A percentile compares a stretch with the other conserved stretches of the same genome.
These are phyloP conservation scores for Bidens hawaiensis DNA, from an alignment of 140 eudicot species.

Conservation along the genomic window DNA sequence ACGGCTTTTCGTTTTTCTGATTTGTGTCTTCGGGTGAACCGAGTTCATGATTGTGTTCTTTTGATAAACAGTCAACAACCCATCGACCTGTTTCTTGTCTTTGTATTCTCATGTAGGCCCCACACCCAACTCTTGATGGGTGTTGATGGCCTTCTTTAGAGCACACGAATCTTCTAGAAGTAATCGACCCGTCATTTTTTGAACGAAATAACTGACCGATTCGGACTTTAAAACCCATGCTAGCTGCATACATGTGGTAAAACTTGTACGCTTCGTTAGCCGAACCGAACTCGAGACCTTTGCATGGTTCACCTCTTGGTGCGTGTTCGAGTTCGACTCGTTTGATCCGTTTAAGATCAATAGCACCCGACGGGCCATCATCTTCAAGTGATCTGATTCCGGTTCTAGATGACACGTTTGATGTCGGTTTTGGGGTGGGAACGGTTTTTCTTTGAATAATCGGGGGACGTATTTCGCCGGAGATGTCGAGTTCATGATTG, in stretches of 20 bases:
- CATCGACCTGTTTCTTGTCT: slow-evolving; percentile 27
- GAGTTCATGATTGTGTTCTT: slow-evolving; percentile 44
- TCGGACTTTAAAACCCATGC: slow-evolving; percentile 35
- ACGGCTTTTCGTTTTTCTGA: slow-evolving; percentile 18
- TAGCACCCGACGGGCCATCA: slow-evolving; percentile 34
- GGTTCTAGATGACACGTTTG: slow-evolving; percentile 14
- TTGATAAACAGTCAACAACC: slow-evolving; percentile 34
- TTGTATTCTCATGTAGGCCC: slow-evolving; percentile 37
- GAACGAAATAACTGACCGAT: slow-evolving; percentile 43
- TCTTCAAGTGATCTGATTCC: slow-evolving; percentile 41
- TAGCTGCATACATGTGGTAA: slow-evolving; percentile 35
- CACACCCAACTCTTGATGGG: slow-evolving; percentile 40
- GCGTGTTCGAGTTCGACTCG: slow-evolving; percentile 27
- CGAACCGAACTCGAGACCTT: slow-evolving; percentile 34
- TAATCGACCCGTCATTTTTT: slow-evolving; percentile 41
- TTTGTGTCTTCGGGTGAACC: slow-evolving; percentile 29
- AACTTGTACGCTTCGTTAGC: slow-evolving; percentile 41
- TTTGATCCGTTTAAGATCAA: slow-evolving; percentile 41
- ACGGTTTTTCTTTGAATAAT: too few species aligned
- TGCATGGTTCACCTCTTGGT: slow-evolving; percentile 39
- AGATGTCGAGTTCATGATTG: slow-evolving; percentile 37
- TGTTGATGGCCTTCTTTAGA: slow-evolving; percentile 47
- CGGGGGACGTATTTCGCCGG: slow-evolving; percentile 19
- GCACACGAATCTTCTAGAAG: slow-evolving; percentile 42
- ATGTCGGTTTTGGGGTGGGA: too few species aligned